A percentile compares a stretch with the other conserved stretches of the same genome.
These are phyloP conservation scores for Phytopythium delawarense DNA, from an alignment of 352 stramenopile genomes.

Conservation along the genomic window DNA sequence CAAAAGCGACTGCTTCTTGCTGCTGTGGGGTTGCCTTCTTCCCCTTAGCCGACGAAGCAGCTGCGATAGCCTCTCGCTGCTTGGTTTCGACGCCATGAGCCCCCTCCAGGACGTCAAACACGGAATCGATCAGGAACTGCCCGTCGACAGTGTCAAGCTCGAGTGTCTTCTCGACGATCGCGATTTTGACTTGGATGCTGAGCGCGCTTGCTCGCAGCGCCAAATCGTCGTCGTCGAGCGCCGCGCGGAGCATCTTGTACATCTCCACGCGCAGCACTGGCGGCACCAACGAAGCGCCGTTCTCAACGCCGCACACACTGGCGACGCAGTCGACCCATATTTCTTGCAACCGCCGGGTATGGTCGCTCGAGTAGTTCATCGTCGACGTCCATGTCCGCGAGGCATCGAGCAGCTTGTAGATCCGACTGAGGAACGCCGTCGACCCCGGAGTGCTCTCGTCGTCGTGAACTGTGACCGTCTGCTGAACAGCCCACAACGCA, in stretches of 20 bases:
- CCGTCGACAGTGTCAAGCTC: slow-evolving; percentile 55
- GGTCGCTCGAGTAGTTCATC: slow-evolving; percentile 32
- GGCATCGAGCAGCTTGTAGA: slow-evolving; percentile 59
- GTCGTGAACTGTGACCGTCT: slow-evolving; percentile 28
- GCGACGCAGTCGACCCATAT: slow-evolving; percentile 81
- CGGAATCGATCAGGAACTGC: slow-evolving; percentile 60
- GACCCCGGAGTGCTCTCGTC: slow-evolving; percentile 21
- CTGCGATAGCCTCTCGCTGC: slow-evolving; percentile 6
- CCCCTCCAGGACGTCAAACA: slow-evolving; percentile 72
- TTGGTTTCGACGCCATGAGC: slow-evolving; percentile 52
- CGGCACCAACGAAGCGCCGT: slow-evolving; percentile 61
- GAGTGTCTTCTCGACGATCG: slow-evolving; percentile 78
- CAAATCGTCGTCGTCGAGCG: slow-evolving; percentile 68
- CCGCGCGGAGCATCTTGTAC: slow-evolving; percentile 64
- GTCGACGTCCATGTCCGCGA: slow-evolving; percentile 34
- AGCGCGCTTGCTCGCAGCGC: slow-evolving; percentile 70
- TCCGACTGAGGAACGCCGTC: slow-evolving; percentile 38
- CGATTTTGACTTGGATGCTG: slow-evolving; percentile 82
- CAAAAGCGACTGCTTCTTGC: slow-evolving; percentile 8
- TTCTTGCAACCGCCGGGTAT: slow-evolving; percentile 59
- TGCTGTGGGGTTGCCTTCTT: slow-evolving; percentile 19
- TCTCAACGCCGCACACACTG: slow-evolving; percentile 73
- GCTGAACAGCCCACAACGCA: slow-evolving; percentile 66
- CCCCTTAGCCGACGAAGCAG: slow-evolving; percentile 10
- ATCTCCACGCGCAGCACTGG: slow-evolving; percentile 68